These are phyloP conservation scores for Agrostemma githago DNA, from an alignment of 148 eudicot species.

Conservation along the genomic window DNA sequence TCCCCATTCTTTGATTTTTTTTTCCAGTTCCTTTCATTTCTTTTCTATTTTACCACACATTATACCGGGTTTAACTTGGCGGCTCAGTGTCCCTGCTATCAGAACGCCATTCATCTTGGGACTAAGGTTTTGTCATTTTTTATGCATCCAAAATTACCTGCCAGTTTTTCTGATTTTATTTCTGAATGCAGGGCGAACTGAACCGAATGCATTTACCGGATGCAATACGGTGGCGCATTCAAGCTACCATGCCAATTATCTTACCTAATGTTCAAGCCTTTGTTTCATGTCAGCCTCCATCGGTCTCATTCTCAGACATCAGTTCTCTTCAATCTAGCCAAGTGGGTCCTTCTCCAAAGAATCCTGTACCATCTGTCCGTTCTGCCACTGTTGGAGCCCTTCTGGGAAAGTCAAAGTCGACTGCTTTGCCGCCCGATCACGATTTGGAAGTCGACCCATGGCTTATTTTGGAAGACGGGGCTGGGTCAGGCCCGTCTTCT, in stretches of 20 bases:
- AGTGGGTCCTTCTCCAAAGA: conserved; percentile 38
- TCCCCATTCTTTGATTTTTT: not conserved
- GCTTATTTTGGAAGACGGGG: conserved; percentile 87
- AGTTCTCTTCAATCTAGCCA: conserved; percentile 55
- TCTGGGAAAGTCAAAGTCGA: conserved; percentile 54
- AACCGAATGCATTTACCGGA: conserved; percentile 82
- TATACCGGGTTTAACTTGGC: not conserved
- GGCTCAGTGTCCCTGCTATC: not conserved
- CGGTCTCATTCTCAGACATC: conserved; percentile 47
- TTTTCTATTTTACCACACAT: not conserved
- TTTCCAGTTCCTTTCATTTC: not conserved
- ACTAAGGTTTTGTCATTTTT: not conserved
- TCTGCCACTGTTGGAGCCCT: conserved; percentile 18
- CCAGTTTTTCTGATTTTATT: not conserved
- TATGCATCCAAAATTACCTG: not conserved
- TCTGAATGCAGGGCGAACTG: conserved; percentile 66
- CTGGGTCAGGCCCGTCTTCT: conserved; percentile 60
- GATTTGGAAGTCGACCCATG: conserved; percentile 83
- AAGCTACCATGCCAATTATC: conserved; percentile 81
- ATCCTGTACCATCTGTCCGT: conserved; percentile 35
- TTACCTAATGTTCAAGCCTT: conserved; percentile 34
- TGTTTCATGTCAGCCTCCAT: conserved; percentile 67
- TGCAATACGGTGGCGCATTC: conserved; percentile 72
- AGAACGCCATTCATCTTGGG: not conserved
- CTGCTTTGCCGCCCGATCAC: conserved; percentile 38